Base-by-base conservation (phyloP, 441 rosid genomes). In the Erodium texanum region DNA sequence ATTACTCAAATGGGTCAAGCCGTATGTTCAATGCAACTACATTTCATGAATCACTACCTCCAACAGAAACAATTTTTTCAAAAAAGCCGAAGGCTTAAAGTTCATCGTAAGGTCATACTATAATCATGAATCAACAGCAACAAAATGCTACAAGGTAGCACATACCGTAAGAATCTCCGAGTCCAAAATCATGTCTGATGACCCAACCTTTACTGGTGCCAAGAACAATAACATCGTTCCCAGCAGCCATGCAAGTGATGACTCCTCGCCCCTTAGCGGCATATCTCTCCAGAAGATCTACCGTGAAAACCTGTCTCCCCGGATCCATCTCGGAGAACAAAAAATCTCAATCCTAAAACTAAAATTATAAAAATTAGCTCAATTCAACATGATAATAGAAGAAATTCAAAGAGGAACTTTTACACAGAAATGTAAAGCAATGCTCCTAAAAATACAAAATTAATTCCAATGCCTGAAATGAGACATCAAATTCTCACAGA, bases 131-230 rank as follows among this genome's bases (percentile, higher is more conserved):
- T 24, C 18, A 24, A 61, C 34, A 61, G 64, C 24, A 23, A 24
- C 1, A 14, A 61, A 10, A 5, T 23, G 15, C 14, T 61, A 24
- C 64, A 1, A 3, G 23, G 24, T 8, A 24, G 27, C 36, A 27
- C 64, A 64, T 74, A 87, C 92, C 95, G 66, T 52, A 72, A 72
- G 96, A 87, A 77, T 83, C 88, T 5, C 97, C 98, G 65, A 85
- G 86, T 27, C 97, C 89, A 59, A 95, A 95, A 78, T 95, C 98
- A 75, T 95, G 92, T 23, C 97, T 76, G 67, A 95, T 87, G 54
- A 95, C 82, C 98, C 98, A 95, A 32, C 98, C 98, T 77, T 85
- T 90, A 76, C 98, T 90, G 22, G 99, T 95, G 69, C 98, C 99
- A 3, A 92, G 69, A 23, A 89, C 84, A 66, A 95, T 95, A 22